Evolutionary conservation across 345 rosid genomes (phyloP).

Genomic region (Eucalyptus cloeziana): DNA sequence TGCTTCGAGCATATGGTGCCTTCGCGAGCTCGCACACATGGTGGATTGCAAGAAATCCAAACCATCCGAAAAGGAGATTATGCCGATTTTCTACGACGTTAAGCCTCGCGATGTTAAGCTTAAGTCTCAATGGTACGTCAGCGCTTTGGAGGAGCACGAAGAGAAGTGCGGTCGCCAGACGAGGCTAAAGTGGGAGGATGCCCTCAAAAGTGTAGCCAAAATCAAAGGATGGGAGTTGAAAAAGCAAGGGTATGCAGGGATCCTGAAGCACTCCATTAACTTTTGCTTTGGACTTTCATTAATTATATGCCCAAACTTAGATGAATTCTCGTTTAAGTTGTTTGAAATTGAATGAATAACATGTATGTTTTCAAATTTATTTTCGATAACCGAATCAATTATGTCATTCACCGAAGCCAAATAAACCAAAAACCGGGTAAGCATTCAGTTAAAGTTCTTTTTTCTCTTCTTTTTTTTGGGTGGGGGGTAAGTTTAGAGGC

Average conservation of each 20-base stretch:
- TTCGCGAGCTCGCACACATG: not conserved
- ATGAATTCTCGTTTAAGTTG: not conserved
- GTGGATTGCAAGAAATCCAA: not conserved
- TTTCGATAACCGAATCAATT: too few species aligned
- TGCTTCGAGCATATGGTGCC: not conserved
- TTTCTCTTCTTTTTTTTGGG: too few species aligned
- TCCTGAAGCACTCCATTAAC: not conserved
- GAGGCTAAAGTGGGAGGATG: not conserved
- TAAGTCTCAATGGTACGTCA: fast-evolving
- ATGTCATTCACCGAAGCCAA: not conserved
- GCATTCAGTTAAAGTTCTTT: not conserved
- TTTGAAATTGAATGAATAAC: not conserved
- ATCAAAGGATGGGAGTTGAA: not conserved
- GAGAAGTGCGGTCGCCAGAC: fast-evolving
- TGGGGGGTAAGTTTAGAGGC: too few species aligned
- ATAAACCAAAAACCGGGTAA: not conserved
- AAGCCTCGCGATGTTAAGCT: not conserved
- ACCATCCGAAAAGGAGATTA: not conserved
- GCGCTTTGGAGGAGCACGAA: not conserved
- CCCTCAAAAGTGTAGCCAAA: not conserved
- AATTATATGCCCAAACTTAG: not conserved
- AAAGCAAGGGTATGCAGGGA: not conserved
- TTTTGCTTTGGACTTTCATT: not conserved
- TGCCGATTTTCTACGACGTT: not conserved
- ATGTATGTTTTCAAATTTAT: not conserved